Base-by-base conservation (phyloP, 306 rosid genomes). In the Inga oerstediana region DNA sequence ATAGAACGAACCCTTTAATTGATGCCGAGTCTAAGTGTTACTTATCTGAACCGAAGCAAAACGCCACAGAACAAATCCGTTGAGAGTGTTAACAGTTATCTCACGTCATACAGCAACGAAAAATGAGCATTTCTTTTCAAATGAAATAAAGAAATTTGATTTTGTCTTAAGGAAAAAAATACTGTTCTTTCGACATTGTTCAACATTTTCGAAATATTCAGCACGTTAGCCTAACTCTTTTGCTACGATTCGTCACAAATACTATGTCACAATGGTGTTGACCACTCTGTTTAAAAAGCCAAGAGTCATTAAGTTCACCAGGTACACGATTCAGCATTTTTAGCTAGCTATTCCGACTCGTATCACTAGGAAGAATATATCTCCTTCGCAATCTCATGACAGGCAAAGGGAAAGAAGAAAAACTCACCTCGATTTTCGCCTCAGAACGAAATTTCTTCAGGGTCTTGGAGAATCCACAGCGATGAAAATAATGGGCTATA, bases 381-480 rank as follows among this genome's bases (percentile, higher is more conserved):
- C 22, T 35, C 46, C 27, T 41, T 35, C 46, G 9, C 45, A 71
- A n/a, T 2, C 54, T 7, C 37, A 13, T 12, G 11, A n/a, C 37
- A 72, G 14, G 76, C 4, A 72, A 44, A 74, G 27, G 43, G 7
- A 27, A 44, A 5, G 7, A 75, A 1, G 22, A 71, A 46, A 24
- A 11, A 20, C 76, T 30, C 10, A 89, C 94, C 89, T 88, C 77
- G 74, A 91, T 74, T 37, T 82, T 80, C 3, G 95, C 90, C 82
- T 91, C 93, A 14, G 92, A 87, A 7, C 75, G 79, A 46, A 91
- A 89, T 83, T 80, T 91, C 70, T 89, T 91, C 12, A 91, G 85
- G 51, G 95, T 83, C 85, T 87, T 91, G 73, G 87, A 87, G 90
- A 89, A 89, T 10, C 95, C 92, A 84, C 83, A 83, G 68, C 74